A percentile compares a stretch with the other conserved stretches of the same genome.
Conservation (phyloP, 805 yeast species). For the Saturnispora diversa region DNA sequence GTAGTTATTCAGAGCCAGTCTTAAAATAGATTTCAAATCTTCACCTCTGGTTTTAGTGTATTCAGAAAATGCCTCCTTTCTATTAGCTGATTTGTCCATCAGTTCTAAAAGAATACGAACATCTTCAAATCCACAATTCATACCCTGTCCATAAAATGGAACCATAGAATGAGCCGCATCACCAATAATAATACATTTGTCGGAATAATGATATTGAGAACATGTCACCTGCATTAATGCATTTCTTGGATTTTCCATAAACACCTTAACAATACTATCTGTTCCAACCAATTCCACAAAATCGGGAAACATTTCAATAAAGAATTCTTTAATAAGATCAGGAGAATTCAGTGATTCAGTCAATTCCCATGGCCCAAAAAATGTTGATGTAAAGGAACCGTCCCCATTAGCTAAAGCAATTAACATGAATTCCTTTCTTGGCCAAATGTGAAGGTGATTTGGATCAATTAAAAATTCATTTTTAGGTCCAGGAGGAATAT, state of each 20-base stretch:
- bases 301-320: constrained; percentile 59
- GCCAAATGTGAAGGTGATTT: constrained; percentile 89
- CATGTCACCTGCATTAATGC: constrained; percentile 68
- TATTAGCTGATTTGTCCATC: constrained; percentile 32
- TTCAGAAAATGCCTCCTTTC: constrained; percentile 41
- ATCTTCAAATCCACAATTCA: constrained; percentile 95
- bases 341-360: constrained; percentile 45
- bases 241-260: constrained; percentile 59
- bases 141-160: constrained; percentile 96
- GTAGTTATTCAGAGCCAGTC: constrained; percentile 74
- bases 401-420: constrained; percentile 82
- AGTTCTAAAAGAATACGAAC: constrained; percentile 58
- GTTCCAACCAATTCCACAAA: constrained; percentile 63
- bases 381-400: constrained; percentile 83
- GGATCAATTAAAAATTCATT: constrained; percentile 49
- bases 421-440: constrained; percentile 76
- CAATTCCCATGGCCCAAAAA: constrained; percentile 72
- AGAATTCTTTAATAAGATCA: constrained; percentile 40
- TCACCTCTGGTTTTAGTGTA: constrained; percentile 50
- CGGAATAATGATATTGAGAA: constrained; percentile 57
- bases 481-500: constrained; percentile 51
- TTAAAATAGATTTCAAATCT: constrained; percentile 69
- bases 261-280: constrained; percentile 37
- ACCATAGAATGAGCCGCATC: constrained; percentile 98
- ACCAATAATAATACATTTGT: constrained; percentile 64